Evolutionary conservation across 2,329 filamentous ascomycete species (phyloP).

Genomic region (Claviceps arundinis): DNA sequence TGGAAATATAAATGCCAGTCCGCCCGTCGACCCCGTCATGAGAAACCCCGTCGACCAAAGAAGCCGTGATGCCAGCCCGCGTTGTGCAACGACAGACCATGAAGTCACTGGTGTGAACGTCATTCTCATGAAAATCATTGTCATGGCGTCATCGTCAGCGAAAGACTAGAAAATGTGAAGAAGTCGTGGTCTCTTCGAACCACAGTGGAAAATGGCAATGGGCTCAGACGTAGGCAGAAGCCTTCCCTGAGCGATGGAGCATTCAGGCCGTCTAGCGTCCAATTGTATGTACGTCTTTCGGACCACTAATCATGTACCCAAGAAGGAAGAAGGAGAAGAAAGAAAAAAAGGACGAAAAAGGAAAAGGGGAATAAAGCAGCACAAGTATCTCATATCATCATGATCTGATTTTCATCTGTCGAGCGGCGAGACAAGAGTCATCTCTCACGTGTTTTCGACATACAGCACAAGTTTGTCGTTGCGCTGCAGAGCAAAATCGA

Average conservation of each 20-base stretch:
- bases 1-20: conserved; percentile 1
- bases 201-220: not conserved
- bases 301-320: conserved; percentile 16
- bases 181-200: not conserved
- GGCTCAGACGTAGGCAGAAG: not conserved
- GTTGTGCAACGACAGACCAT: not conserved
- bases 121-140: no score
- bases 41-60: not conserved
- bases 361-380: not conserved
- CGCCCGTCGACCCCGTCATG: not conserved
- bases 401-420: not conserved
- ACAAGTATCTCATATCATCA: not conserved
- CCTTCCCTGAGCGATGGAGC: conserved; percentile 4
- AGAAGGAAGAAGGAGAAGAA: conserved; percentile 2
- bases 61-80: not conserved
- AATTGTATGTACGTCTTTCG: conserved; percentile 10
- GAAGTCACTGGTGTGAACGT: not conserved
- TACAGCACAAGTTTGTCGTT: conserved; percentile 81
- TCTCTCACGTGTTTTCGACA: conserved; percentile 39
- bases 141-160: no score
- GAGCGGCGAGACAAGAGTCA: not conserved
- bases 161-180: not conserved
- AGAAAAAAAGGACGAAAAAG: not conserved
- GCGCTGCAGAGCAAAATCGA: conserved; percentile 65
- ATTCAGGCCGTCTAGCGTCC: conserved; percentile 12